phyloP scores from a whole-genome alignment of 2,329 filamentous ascomycete species.

The Amauroascus niger region DNA sequence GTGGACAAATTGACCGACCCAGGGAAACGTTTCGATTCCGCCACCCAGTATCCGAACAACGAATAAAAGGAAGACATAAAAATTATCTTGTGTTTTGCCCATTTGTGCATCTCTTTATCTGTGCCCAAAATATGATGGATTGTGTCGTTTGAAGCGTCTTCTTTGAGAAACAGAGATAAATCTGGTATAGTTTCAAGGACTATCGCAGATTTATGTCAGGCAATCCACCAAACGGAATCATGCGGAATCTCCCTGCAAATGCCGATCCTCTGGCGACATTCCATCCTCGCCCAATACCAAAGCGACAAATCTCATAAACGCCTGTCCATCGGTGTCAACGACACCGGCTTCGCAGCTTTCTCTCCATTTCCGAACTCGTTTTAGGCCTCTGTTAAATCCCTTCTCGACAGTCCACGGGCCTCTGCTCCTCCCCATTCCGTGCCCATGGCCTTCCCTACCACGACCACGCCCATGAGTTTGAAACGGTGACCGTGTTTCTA shows the following conservation, averaged over 20 bases:
- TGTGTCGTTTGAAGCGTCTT: no score
- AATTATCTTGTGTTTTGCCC: not conserved
- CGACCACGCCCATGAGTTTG: slow-evolving; percentile 23
- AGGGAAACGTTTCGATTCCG: not conserved
- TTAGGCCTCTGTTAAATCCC: slow-evolving; percentile 35
- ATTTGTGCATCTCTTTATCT: not conserved
- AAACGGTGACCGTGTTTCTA: slow-evolving; percentile 22
- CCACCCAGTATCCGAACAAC: not conserved
- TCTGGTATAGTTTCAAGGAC: not conserved
- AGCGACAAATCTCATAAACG: slow-evolving; percentile 31
- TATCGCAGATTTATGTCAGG: not conserved
- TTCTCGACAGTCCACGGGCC: slow-evolving; percentile 36
- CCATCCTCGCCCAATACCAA: slow-evolving; percentile 22
- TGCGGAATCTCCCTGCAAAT: not conserved
- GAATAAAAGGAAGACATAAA: not conserved
- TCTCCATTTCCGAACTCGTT: slow-evolving; percentile 31
- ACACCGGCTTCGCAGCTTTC: slow-evolving; percentile 29
- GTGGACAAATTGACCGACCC: no score
- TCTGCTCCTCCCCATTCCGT: slow-evolving; percentile 20
- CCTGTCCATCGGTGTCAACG: slow-evolving; percentile 27
- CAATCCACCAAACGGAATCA: not conserved
- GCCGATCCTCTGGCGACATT: not conserved
- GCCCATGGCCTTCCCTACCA: slow-evolving; percentile 17
- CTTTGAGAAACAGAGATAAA: not conserved
- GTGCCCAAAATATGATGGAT: not conserved